A percentile compares a stretch with the other conserved stretches of the same genome.
Conservation (phyloP, 345 rosid genomes). For the Isatis tinctoria region DNA sequence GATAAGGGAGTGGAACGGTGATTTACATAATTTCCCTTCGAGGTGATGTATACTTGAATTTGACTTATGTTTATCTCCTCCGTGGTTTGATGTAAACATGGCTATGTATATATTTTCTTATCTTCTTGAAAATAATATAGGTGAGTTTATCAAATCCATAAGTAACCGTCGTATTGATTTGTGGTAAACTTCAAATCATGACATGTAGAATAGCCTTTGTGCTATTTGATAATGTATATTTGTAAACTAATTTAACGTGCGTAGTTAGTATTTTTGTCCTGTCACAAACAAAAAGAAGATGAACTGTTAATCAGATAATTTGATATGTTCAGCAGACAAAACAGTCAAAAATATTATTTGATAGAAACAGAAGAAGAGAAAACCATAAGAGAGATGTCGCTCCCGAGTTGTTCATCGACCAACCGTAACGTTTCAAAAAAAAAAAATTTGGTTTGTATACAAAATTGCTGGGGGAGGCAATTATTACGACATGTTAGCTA, state of each 20-base stretch:
- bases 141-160: not conserved
- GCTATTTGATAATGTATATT: not conserved
- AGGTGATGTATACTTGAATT: conserved; percentile 11
- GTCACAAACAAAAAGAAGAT: not conserved
- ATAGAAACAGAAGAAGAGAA: not conserved
- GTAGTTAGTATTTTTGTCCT: not conserved
- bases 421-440: not conserved
- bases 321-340: not conserved
- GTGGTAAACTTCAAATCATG: not conserved
- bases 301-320: not conserved
- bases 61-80: not conserved
- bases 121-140: not conserved
- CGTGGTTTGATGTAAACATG: conserved; percentile 6
- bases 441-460: not conserved
- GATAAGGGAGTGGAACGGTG: not conserved
- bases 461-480: not conserved
- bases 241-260: not conserved
- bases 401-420: not conserved
- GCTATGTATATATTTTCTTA: not conserved
- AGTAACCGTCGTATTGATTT: not conserved
- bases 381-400: not conserved
- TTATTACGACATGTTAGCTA: not conserved
- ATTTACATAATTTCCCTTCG: not conserved
- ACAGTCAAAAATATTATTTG: not conserved
- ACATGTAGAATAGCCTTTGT: not conserved